Evolutionary conservation across 768 basidiomycete species (phyloP).

Genomic region (Tricholoma hemisulphureum): DNA sequence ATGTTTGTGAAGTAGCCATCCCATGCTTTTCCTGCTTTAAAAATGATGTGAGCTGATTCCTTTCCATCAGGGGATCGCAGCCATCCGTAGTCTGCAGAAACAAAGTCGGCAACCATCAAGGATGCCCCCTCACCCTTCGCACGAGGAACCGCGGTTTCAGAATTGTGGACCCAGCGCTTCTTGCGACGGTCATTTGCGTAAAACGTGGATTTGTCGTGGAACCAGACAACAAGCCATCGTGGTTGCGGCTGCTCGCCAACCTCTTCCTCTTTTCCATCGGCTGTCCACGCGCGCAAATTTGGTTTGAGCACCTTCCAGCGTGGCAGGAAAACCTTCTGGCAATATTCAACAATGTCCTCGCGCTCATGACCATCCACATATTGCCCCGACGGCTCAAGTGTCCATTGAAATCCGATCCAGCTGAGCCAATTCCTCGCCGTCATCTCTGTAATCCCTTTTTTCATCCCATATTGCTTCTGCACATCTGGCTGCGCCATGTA

Average conservation of each 20-base stretch:
- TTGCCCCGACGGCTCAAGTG: constrained; percentile 14
- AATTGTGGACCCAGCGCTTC: constrained; percentile 19
- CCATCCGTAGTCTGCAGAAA: too few species aligned
- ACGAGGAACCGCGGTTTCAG: constrained; percentile 4
- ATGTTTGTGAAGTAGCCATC: too few species aligned
- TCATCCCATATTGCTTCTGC: constrained; percentile 4
- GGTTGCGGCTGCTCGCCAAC: not conserved
- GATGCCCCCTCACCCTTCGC: constrained; percentile 30
- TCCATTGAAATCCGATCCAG: constrained; percentile 26
- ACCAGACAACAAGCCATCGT: constrained; percentile 17
- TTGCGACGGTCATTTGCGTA: constrained; percentile 27
- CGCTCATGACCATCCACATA: constrained; percentile 39
- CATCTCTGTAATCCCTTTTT: too few species aligned
- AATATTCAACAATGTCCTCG: constrained; percentile 32
- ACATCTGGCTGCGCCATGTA: constrained; percentile 7
- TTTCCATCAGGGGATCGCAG: too few species aligned
- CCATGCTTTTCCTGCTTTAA: too few species aligned
- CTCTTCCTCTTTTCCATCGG: constrained; percentile 5
- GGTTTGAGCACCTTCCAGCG: constrained; percentile 10
- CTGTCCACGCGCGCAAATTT: constrained; percentile 8
- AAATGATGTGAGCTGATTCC: too few species aligned
- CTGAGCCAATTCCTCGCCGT: constrained; percentile 33
- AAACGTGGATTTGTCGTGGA: constrained; percentile 32
- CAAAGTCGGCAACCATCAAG: constrained; percentile 35
- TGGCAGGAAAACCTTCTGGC: constrained; percentile 22